These are phyloP conservation scores for Fusarium nematophilum DNA, from an alignment of 2,329 filamentous ascomycete genomes.

Conservation along the genomic window DNA sequence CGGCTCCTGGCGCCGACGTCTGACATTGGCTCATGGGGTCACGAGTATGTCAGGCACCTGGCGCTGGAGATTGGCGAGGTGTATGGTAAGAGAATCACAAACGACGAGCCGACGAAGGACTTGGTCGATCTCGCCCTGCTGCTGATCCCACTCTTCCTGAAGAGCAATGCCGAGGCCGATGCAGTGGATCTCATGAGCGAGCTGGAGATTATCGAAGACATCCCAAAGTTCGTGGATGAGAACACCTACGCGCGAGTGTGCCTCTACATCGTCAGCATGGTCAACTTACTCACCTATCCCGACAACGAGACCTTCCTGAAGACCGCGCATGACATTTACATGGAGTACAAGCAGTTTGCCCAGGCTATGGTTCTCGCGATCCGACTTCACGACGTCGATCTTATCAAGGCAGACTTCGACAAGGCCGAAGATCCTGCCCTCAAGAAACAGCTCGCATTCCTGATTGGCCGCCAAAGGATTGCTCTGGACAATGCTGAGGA, in stretches of 20 bases:
- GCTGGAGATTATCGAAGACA: conserved; percentile 94
- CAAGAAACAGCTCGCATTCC: conserved; percentile 93
- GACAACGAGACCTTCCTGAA: conserved; percentile 96
- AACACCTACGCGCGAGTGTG: conserved; percentile 94
- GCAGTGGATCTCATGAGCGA: conserved; percentile 97
- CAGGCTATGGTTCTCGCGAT: conserved; percentile 96
- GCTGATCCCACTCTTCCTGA: conserved; percentile 92
- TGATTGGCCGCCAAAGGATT: conserved; percentile 92
- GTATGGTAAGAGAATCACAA: conserved; percentile 86
- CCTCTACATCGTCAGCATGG: conserved; percentile 99
- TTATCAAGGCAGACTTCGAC: conserved; percentile 86
- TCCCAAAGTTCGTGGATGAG: conserved; percentile 89
- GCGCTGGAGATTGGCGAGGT: conserved; percentile 96
- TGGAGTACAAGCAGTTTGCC: conserved; percentile 89
- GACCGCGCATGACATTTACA: conserved; percentile 94
- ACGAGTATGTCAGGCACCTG: conserved; percentile 96
- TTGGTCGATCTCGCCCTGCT: conserved; percentile 85
- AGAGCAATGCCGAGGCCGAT: conserved; percentile 97
- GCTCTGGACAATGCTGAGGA: conserved; percentile 77
- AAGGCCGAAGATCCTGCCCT: conserved; percentile 83
- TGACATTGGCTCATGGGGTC: conserved; percentile 97
- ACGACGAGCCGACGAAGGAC: conserved; percentile 86
- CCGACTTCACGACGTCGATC: conserved; percentile 84
- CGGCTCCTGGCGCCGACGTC: conserved; percentile 88
- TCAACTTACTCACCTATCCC: conserved; percentile 95